Conservation (phyloP, 73 alveolate species). For the Tetrahymena elliotti region DNA sequence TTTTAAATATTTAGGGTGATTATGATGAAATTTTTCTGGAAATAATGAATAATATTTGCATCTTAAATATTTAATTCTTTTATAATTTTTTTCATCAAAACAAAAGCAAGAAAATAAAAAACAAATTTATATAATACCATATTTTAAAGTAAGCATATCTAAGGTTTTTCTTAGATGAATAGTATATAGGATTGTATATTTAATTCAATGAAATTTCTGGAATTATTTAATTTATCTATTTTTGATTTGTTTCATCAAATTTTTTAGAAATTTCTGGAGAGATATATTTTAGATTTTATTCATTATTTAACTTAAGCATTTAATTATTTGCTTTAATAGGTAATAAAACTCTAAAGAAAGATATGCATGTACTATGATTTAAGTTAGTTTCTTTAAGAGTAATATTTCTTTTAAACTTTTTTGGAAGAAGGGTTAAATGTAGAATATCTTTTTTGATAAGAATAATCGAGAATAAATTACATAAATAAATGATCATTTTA, state of each 20-base stretch:
- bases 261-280: background rate
- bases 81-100: too few relatives aligned
- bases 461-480: background rate
- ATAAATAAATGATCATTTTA: background rate
- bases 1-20: too few relatives aligned
- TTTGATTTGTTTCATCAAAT: background rate
- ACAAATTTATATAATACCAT: too few relatives aligned
- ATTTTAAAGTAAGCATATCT: too few relatives aligned
- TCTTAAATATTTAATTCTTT: too few relatives aligned
- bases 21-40: too few relatives aligned
- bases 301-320: background rate
- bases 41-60: too few relatives aligned
- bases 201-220: background rate
- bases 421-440: background rate
- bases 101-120: too few relatives aligned
- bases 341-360: background rate
- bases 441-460: background rate
- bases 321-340: background rate
- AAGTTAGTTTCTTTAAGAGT: too few relatives aligned
- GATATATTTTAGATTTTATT: background rate
- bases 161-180: too few relatives aligned
- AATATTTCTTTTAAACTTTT: too few relatives aligned
- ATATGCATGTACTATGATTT: too few relatives aligned
- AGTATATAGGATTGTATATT: background rate
- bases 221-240: background rate